Evolutionary conservation across 2,329 filamentous ascomycete genomes (phyloP).

Genomic region (Thielaviopsis musarum): DNA sequence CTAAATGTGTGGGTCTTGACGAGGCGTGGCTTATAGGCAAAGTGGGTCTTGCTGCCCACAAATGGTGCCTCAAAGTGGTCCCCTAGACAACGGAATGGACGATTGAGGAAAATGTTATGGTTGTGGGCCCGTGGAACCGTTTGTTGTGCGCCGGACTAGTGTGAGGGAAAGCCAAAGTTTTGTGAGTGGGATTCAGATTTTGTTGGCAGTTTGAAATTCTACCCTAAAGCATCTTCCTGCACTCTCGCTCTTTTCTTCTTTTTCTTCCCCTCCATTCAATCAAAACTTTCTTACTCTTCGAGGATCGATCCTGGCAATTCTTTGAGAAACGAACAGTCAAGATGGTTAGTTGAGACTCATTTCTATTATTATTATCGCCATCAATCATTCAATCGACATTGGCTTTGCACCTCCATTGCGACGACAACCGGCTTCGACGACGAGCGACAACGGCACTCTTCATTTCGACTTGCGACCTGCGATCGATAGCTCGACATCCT

Average conservation of each 20-base stretch:
- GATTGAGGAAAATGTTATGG: conserved; percentile 29
- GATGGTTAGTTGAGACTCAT: conserved; percentile 35
- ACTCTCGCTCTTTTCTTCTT: conserved; percentile 12
- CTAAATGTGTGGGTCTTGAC: not conserved
- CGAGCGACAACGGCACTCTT: not conserved
- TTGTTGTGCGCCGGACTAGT: conserved; percentile 15
- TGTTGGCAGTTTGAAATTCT: conserved; percentile 10
- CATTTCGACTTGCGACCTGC: not conserved
- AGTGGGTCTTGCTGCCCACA: not conserved
- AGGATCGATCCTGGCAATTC: conserved; percentile 46
- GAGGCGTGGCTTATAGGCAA: not conserved
- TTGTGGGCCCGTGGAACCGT: conserved; percentile 14
- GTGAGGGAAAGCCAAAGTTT: conserved; percentile 3
- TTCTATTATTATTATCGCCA: not conserved
- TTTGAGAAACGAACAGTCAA: conserved; percentile 32
- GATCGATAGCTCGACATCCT: not conserved
- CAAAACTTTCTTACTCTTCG: conserved; percentile 37
- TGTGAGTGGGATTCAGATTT: conserved; percentile 11
- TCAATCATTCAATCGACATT: not conserved
- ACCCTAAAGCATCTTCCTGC: conserved; percentile 8
- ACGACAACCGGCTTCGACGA: not conserved
- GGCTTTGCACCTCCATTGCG: not conserved
- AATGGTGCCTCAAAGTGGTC: conserved; percentile 14
- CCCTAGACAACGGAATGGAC: conserved; percentile 14
- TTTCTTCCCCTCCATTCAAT: conserved; percentile 17